A percentile compares a stretch with the other conserved stretches of the same genome.
phyloP scores from a whole-genome alignment of 139 green algal genomes.

The Closterium sp. region DNA sequence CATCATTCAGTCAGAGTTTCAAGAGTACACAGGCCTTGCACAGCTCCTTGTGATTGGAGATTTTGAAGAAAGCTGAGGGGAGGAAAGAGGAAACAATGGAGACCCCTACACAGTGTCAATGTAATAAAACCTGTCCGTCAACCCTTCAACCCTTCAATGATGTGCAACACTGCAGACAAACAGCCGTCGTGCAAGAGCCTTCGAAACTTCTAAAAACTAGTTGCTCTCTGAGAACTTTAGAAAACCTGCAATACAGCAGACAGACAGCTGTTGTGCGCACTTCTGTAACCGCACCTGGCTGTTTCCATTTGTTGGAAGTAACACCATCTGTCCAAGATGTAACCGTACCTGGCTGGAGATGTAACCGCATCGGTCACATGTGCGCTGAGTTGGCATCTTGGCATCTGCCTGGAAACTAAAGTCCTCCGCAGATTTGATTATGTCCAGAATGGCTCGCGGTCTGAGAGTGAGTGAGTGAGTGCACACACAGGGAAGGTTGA shows the following conservation, averaged over 20 bases:
- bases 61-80: background rate
- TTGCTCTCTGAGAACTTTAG: too few species aligned
- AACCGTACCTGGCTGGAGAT: slow-evolving; percentile 51
- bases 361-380: slow-evolving; percentile 54
- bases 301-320: too few species aligned
- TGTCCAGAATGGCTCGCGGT: slow-evolving; percentile 54
- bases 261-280: too few species aligned
- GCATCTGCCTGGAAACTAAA: slow-evolving; percentile 32
- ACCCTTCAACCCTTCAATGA: too few species aligned
- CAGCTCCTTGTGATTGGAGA: background rate
- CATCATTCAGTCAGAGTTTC: background rate
- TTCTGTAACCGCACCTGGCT: too few species aligned
- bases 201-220: too few species aligned
- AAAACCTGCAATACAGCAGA: too few species aligned
- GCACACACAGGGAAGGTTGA: too few species aligned
- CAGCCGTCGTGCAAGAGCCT: too few species aligned
- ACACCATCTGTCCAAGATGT: background rate
- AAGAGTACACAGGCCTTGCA: slow-evolving; percentile 49
- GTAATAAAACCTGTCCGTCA: too few species aligned
- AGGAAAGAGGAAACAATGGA: background rate
- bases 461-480: slow-evolving; percentile 1
- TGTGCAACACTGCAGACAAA: too few species aligned
- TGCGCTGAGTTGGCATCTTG: slow-evolving; percentile 55
- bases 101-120: background rate
- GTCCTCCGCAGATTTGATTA: slow-evolving; percentile 55